phyloP scores from a whole-genome alignment of 371 early-diverging fungal species.

The Blastocladiella emersonii region DNA sequence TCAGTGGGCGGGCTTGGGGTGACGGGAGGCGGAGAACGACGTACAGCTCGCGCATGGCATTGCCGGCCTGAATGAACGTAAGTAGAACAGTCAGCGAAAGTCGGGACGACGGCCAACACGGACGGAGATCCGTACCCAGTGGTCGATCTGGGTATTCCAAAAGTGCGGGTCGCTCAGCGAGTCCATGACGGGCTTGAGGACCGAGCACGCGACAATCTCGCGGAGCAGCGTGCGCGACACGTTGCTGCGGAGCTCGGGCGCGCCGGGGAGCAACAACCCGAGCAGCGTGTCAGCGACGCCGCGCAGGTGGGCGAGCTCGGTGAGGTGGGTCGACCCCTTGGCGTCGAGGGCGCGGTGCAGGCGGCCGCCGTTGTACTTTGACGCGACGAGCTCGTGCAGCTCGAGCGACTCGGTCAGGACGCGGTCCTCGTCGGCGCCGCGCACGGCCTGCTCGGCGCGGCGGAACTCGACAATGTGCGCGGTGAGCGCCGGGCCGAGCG shows the following conservation, averaged over 20 bases:
- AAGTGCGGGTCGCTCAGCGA: constrained; percentile 68
- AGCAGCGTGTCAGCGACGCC: constrained; percentile 42
- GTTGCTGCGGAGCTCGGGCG: constrained; percentile 34
- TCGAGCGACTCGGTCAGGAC: constrained; percentile 40
- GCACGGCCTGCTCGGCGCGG: constrained; percentile 39
- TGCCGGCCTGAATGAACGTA: constrained; percentile 25
- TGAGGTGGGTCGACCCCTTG: constrained; percentile 4
- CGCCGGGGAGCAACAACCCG: constrained; percentile 35
- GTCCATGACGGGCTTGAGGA: constrained; percentile 55
- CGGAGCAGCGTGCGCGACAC: constrained; percentile 47
- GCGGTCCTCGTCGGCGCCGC: constrained; percentile 36
- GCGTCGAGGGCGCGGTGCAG: constrained; percentile 43
- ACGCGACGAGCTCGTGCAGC: constrained; percentile 43
- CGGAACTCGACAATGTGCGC: constrained; percentile 52
- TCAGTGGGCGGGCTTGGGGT: too few relatives aligned
- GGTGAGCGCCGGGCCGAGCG: constrained; percentile 48
- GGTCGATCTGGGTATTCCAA: constrained; percentile 61
- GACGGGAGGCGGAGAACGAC: too few relatives aligned
- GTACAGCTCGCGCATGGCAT: constrained; percentile 47
- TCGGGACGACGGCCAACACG: too few relatives aligned
- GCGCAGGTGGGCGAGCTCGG: constrained; percentile 46
- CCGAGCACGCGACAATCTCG: constrained; percentile 53
- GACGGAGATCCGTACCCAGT: constrained; percentile 26
- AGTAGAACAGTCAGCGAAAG: too few relatives aligned
- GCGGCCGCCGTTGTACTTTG: constrained; percentile 40